phyloP scores from a whole-genome alignment of 805 yeast genomes.

The Isabelozyma rhagii region DNA sequence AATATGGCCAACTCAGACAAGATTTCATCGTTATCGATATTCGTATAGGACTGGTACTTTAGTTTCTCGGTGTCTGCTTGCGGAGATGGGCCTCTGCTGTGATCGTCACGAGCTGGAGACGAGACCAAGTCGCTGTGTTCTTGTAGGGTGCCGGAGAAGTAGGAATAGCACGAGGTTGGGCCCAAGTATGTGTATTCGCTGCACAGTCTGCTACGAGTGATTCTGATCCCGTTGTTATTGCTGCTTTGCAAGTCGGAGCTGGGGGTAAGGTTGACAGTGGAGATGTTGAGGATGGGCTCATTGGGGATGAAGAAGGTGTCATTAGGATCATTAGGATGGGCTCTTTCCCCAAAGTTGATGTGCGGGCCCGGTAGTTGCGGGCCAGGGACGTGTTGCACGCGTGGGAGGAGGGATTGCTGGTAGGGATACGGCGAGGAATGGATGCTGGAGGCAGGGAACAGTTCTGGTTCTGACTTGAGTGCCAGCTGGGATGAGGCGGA shows the following conservation, averaged over 20 bases:
- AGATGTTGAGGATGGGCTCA: slow-evolving; percentile 3
- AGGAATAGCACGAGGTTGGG: slow-evolving; percentile 5
- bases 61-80: background rate
- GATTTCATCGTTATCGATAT: slow-evolving; percentile 2
- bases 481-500: too few relatives aligned
- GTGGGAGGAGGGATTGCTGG: background rate
- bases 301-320: background rate
- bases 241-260: background rate
- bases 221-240: slow-evolving; percentile 1
- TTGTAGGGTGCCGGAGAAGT: slow-evolving; percentile 2
- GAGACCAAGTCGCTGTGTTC: background rate
- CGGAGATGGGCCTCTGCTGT: background rate
- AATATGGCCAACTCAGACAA: slow-evolving; percentile 4
- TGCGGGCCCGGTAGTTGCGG: background rate
- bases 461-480: background rate
- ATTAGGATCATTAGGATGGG: background rate
- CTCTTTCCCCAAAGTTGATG: background rate
- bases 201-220: slow-evolving; percentile 1
- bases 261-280: slow-evolving; percentile 2
- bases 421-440: background rate
- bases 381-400: background rate
- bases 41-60: background rate
- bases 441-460: background rate
- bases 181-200: slow-evolving; percentile 7
- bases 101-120: background rate